Percentiles rank a stretch among this genome's conserved stretches.
phyloP scores from a whole-genome alignment of 352 stramenopile genomes.

The Globisporangium nagaii region DNA sequence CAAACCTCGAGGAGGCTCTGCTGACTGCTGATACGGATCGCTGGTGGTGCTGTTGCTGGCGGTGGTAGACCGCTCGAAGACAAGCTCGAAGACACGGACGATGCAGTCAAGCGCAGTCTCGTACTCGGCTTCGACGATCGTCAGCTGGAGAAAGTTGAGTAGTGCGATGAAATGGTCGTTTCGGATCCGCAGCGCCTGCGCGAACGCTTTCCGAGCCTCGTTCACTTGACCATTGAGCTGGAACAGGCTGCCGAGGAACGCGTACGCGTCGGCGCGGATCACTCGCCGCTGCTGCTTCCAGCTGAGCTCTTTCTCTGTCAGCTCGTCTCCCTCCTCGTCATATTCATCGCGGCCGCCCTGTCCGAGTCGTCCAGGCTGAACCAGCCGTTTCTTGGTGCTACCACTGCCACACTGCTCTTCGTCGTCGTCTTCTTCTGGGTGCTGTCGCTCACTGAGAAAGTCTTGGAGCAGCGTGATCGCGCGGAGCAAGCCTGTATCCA shows the following conservation, averaged over 20 bases:
- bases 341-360: background rate
- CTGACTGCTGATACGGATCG: no score
- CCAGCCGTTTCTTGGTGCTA: background rate
- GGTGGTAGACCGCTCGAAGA: constrained; percentile 3
- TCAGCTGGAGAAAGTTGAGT: constrained; percentile 44
- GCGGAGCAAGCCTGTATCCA: constrained; percentile 1
- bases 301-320: constrained; percentile 1
- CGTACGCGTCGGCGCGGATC: constrained; percentile 40
- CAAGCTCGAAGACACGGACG: constrained; percentile 24
- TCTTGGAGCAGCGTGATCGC: constrained; percentile 25
- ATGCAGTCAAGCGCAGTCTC: constrained; percentile 30
- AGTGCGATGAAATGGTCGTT: constrained; percentile 33
- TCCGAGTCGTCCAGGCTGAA: no score
- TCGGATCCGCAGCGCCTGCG: constrained; percentile 23
- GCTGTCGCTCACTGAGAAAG: constrained; percentile 29
- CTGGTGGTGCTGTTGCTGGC: background rate
- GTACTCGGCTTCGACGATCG: constrained; percentile 27
- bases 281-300: constrained; percentile 26
- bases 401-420: background rate
- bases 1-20: constrained; percentile 6
- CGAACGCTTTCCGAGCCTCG: constrained; percentile 22
- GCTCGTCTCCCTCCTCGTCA: constrained; percentile 18
- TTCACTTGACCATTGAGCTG: constrained; percentile 28
- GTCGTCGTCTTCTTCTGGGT: constrained; percentile 15
- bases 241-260: constrained; percentile 24